Percentiles rank a stretch among this genome's conserved stretches.
Conservation (phyloP, 106 monocot species). For the Platanthera zijinensis region DNA sequence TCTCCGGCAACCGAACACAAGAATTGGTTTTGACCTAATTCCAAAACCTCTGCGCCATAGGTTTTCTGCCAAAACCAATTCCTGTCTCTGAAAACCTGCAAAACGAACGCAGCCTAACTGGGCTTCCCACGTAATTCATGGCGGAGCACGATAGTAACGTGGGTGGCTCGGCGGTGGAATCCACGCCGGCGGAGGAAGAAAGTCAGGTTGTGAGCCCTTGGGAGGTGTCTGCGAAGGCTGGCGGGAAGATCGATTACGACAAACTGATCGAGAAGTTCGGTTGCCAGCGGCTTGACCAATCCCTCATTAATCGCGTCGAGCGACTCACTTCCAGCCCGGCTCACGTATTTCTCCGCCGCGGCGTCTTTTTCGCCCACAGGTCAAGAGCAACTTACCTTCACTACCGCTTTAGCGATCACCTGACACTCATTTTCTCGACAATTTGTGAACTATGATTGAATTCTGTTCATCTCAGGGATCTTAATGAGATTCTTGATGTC, state of each 20-base stretch:
- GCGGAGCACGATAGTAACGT: constrained; percentile 7
- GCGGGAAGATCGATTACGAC: constrained; percentile 97
- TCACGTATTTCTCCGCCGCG: constrained; percentile 92
- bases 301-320: constrained; percentile 62
- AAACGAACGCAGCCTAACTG: too few relatives aligned
- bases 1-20: too few relatives aligned
- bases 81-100: too few relatives aligned
- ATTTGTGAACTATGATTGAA: neutral
- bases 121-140: neutral
- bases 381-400: neutral
- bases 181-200: constrained; percentile 15
- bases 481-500: constrained; percentile 76
- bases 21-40: too few relatives aligned
- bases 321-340: constrained; percentile 68
- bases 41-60: too few relatives aligned
- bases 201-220: constrained; percentile 84
- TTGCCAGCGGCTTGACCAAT: constrained; percentile 67
- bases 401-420: neutral
- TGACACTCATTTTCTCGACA: neutral
- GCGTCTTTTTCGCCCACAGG: constrained; percentile 98
- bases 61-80: too few relatives aligned
- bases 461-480: constrained; percentile 49
- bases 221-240: constrained; percentile 84
- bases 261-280: constrained; percentile 95
- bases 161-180: neutral